Conservation (phyloP, 768 basidiomycete genomes). For the Naganishia kalamii region DNA sequence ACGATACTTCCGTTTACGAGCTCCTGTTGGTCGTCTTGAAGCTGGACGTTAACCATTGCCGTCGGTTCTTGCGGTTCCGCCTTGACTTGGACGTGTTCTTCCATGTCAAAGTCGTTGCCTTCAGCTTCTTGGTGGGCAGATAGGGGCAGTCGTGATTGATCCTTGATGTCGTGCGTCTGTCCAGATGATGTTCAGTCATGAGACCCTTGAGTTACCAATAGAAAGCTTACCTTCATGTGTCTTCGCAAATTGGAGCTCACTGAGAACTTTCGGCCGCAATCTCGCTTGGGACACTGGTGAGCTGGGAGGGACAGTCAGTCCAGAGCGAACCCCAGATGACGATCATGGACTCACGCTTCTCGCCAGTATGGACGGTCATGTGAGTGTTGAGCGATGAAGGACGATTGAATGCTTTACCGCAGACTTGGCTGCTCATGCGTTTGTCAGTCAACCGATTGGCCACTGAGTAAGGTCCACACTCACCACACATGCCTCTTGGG, state of each 20-base stretch:
- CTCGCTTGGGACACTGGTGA: constrained; percentile 20
- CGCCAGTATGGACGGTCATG: constrained; percentile 44
- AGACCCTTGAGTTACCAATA: not conserved
- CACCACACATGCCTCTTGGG: constrained; percentile 8
- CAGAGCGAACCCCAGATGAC: not conserved
- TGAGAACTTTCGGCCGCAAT: constrained; percentile 39
- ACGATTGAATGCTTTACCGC: constrained; percentile 41
- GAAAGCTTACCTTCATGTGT: constrained; percentile 33
- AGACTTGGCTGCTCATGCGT: constrained; percentile 10
- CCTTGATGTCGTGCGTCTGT: constrained; percentile 2
- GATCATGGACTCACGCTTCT: constrained; percentile 35
- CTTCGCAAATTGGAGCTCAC: constrained; percentile 40
- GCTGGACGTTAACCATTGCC: not conserved
- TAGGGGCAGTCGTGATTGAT: not conserved
- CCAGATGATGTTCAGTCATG: not conserved
- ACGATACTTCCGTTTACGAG: constrained; percentile 13
- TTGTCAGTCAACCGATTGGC: no score
- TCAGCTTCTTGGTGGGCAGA: not conserved
- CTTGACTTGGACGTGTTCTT: not conserved
- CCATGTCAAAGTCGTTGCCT: not conserved
- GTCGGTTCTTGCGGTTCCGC: not conserved
- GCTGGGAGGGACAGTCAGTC: not conserved
- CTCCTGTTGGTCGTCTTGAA: not conserved
- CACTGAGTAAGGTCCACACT: not conserved
- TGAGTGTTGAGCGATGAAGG: constrained; percentile 41